Base-by-base conservation (phyloP, 2,329 filamentous ascomycete species). In the Pseudocercospora pini-densiflorae region DNA sequence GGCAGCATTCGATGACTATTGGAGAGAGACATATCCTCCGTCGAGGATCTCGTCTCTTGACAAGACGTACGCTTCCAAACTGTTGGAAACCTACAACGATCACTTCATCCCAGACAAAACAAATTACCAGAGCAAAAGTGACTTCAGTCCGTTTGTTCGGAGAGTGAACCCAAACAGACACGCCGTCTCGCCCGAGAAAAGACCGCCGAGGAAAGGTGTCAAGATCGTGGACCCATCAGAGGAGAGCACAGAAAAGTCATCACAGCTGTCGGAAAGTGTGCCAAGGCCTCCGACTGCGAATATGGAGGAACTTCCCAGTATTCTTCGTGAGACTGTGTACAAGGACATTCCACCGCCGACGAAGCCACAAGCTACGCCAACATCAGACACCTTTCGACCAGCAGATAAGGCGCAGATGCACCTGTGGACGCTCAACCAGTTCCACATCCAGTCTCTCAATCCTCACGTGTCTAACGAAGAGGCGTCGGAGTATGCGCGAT, bases 21-120 rank as follows among this genome's bases (percentile, higher is more conserved):
- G 95, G 95, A 84, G 95, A 7, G 95, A 99, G 77, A 98, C 97
- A 78, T 99, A 99, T 77, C 89, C 94, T 14, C 95, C 95, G 0
- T 86, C 92, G 7, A 92, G 92, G 0, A 81, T 98, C 1, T 97
- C 95, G 0, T 95, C 93, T 0, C 93, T 98, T 71, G 87, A 90
- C 14, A 99, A 97, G 77, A 91, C 97, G 77, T 97, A 97, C 76
- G 88, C 93, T 0, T 97, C 92, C 79, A 93, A 92, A 31, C 55
- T 58, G 55, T 76, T 92, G 98, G 86, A 97, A 94, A 75, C 43
- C 61, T 49, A 94, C 92, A 95, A 92, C 3, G 88, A 94, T 69
- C 91, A 91, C 67, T 94, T 94, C 76, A 90, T 94, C 33, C 91
- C 92, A 10, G 86, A 94, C 66, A 90, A 90, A 65, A 87, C 89